Evolutionary conservation across 179 eudicot genomes (phyloP).

Genomic region (Kewa caespitosa): DNA sequence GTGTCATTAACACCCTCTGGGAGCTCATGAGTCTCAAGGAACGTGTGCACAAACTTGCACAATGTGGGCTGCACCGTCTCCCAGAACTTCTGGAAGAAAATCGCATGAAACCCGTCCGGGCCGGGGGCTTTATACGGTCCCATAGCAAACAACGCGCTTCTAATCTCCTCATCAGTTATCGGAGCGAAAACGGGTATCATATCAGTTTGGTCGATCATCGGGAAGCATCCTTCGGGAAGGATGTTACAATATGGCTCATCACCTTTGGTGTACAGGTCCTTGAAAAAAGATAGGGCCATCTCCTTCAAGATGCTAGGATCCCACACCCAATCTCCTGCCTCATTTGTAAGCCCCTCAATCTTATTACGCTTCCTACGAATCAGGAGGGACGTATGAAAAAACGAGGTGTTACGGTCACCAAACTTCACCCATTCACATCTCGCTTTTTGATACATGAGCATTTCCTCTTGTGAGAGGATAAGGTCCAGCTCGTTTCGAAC

Average conservation of each 20-base stretch:
- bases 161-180: background rate
- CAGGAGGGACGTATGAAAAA: background rate
- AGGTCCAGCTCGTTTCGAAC: background rate
- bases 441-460: background rate
- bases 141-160: background rate
- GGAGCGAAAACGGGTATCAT: background rate
- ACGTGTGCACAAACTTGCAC: background rate
- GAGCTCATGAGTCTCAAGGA: background rate
- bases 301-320: background rate
- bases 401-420: constrained; percentile 3
- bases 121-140: background rate
- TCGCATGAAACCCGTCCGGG: background rate
- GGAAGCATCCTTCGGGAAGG: background rate
- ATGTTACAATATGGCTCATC: background rate
- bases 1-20: background rate
- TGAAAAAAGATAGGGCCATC: background rate
- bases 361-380: background rate
- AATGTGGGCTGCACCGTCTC: background rate
- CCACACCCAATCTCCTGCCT: background rate
- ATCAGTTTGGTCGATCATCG: background rate
- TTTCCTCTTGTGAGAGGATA: background rate
- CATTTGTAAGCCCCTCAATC: background rate
- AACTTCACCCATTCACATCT: background rate
- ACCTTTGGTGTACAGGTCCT: background rate
- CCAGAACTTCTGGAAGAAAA: background rate